Base-by-base conservation (phyloP, 2,329 filamentous ascomycete species). In the Aspergillus sp. region DNA sequence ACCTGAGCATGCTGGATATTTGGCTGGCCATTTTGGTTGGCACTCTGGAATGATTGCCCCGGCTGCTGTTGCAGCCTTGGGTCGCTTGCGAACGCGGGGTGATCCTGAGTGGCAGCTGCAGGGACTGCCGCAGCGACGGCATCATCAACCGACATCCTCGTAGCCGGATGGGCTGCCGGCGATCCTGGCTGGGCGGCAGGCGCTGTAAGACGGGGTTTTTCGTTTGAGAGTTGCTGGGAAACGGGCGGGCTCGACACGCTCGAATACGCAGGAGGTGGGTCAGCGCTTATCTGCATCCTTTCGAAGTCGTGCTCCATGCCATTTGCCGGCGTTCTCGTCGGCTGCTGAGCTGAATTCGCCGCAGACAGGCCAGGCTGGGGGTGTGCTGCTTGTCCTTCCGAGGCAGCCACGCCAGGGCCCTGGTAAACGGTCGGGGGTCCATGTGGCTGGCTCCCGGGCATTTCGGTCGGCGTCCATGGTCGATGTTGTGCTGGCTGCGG, bases 391-490 rank as follows among this genome's bases (percentile, higher is more conserved):
- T 52, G 67, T 29, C 60, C 71, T 19, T 44, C 71, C 59, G 44
- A 36, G 22, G 42, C 42, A 4, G 88, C 77, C 40, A 83, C 78
- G 43, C 80, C 80, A 32, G 76, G 74, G 5, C 91, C 91, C 61
- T 95, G 89, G 48, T 95, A 96, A 1, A 93, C 82, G 0, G 83
- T 86, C 1, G 89, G 86, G 17, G 86, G 86, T 0, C 88, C 88
- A 63, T 94, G 86, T 4, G 86, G 85, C 32, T 86, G 81, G 40
- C 80, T 80, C 19, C 86, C 86, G 1, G 88, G 86, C 36, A 79
- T 73, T 57, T 98, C 91, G 3, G 91, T 96, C 1, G 91, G 91
- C 7, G 89, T 96, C 91, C 89, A 96, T 17, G 88, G 88, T 29
- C 89, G 74, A n/a, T n/a, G n/a, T 35, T 45, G 55, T 27, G 51